phyloP scores from a whole-genome alignment of 192 early-diverging fungal genomes.

The Umbelopsis ramanniana region DNA sequence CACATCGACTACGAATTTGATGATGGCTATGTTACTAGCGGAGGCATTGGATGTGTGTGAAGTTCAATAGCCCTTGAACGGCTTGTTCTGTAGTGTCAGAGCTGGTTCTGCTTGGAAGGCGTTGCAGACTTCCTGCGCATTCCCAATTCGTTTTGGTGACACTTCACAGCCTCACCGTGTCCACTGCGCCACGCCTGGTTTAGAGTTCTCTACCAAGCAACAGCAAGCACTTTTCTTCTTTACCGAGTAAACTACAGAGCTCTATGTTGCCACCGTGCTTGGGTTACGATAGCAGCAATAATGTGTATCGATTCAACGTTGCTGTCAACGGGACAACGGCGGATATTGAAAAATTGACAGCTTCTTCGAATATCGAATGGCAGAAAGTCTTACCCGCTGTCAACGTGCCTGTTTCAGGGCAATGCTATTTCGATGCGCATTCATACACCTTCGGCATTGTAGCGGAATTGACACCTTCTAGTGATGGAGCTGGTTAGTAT shows the following conservation, averaged over 20 bases:
- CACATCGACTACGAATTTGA: too few species aligned
- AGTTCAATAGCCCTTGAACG: too few species aligned
- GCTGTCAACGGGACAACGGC: not conserved
- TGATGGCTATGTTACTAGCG: too few species aligned
- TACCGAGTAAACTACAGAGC: not conserved
- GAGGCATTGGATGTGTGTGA: too few species aligned
- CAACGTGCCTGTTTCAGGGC: not conserved
- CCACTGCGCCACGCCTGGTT: constrained; percentile 5
- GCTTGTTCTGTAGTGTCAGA: too few species aligned
- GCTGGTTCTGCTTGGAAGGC: too few species aligned
- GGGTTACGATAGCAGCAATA: constrained; percentile 6
- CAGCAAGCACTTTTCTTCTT: not conserved
- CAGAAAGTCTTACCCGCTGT: not conserved
- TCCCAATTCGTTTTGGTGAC: not conserved
- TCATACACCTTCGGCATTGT: constrained; percentile 8
- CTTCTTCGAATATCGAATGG: not conserved
- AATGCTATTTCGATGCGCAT: not conserved
- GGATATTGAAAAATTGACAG: constrained; percentile 12
- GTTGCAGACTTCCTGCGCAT: not conserved
- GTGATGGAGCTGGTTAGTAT: not conserved
- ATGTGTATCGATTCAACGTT: constrained; percentile 1
- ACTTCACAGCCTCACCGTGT: constrained; percentile 5
- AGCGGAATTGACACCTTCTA: not conserved
- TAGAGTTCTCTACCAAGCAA: not conserved
- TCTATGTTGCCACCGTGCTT: constrained; percentile 10